Percentiles rank a stretch among this genome's conserved stretches.
phyloP scores from a whole-genome alignment of 192 early-diverging fungal genomes.

The Pecoramyces ruminantium region DNA sequence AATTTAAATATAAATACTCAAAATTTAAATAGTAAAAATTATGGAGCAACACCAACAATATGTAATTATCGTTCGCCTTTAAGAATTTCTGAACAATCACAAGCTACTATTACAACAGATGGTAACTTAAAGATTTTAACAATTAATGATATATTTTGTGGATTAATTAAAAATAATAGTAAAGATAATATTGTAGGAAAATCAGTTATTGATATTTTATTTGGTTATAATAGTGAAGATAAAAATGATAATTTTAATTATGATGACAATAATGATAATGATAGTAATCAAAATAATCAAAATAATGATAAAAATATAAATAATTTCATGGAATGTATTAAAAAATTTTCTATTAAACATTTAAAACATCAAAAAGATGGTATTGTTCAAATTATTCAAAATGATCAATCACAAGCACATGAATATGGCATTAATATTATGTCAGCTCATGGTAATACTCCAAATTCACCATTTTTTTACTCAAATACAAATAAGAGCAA shows the following conservation, averaged over 20 bases:
- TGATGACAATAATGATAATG: background rate
- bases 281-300: too few relatives aligned
- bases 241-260: background rate
- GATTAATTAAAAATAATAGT: background rate
- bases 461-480: background rate
- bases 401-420: background rate
- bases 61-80: background rate
- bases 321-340: background rate
- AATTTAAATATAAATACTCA: background rate
- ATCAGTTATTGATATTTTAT: background rate
- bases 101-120: constrained; percentile 40
- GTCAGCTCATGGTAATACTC: background rate
- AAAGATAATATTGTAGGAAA: background rate
- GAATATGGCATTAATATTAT: background rate
- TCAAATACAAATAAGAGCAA: background rate
- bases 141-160: constrained; percentile 37
- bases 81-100: constrained; percentile 1
- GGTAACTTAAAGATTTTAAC: constrained; percentile 22
- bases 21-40: background rate
- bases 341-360: background rate
- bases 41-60: background rate
- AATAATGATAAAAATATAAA: background rate
- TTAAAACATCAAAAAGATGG: background rate
- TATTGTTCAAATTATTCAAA: background rate
- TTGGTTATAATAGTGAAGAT: background rate